A percentile compares a stretch with the other conserved stretches of the same genome.
Evolutionary conservation across 805 yeast genomes (phyloP).

Genomic region (Grigorovia jiainica): DNA sequence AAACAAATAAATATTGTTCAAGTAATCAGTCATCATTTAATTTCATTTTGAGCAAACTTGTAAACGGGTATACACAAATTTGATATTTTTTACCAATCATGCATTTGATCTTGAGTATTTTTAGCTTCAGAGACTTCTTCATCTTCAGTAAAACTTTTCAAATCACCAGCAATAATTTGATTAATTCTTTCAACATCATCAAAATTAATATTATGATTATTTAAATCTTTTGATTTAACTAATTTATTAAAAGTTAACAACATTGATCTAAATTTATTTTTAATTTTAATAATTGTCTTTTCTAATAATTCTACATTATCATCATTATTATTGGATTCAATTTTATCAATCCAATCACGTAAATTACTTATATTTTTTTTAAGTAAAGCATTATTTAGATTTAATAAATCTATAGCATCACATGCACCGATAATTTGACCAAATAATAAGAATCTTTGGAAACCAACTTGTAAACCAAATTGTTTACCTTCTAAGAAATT

Average conservation of each 20-base stretch:
- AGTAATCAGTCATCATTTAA: too few species aligned
- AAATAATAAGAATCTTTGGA: constrained; percentile 55
- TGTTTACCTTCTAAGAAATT: constrained; percentile 73
- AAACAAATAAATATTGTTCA: too few species aligned
- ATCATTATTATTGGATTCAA: constrained; percentile 41
- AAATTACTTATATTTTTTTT: constrained; percentile 18
- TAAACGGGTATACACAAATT: too few species aligned
- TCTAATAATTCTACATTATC: constrained; percentile 49
- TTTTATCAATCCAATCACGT: constrained; percentile 19
- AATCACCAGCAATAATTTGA: constrained; percentile 23
- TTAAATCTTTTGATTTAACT: constrained; percentile 7
- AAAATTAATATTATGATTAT: constrained; percentile 20
- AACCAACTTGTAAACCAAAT: constrained; percentile 72
- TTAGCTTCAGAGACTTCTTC: constrained; percentile 11
- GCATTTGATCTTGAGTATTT: constrained; percentile 15
- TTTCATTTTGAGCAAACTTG: too few species aligned
- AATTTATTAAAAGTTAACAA: constrained; percentile 27
- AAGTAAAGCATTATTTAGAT: constrained; percentile 8
- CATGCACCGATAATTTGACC: constrained; percentile 58
- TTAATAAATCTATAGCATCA: constrained; percentile 30
- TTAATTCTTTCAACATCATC: constrained; percentile 30
- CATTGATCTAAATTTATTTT: constrained; percentile 52
- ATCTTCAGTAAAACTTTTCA: constrained; percentile 25
- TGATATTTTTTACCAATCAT: constrained; percentile 23
- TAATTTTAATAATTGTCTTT: constrained; percentile 40